phyloP scores from a whole-genome alignment of 2,329 filamentous ascomycete genomes.

The Ceratocystis albifundus region DNA sequence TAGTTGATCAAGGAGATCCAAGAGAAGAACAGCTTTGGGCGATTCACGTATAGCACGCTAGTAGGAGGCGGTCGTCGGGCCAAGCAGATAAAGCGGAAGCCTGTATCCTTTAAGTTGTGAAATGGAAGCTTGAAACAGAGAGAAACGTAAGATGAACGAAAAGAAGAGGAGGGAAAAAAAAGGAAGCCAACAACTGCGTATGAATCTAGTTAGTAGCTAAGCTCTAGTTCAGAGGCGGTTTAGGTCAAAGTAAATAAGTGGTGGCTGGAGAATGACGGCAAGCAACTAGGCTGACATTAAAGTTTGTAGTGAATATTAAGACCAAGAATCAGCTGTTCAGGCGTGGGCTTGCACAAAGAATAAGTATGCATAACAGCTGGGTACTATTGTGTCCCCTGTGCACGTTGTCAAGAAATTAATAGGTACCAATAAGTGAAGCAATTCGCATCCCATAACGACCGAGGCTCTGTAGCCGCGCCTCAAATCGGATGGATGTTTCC shows the following conservation, averaged over 20 bases:
- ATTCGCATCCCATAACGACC: not conserved
- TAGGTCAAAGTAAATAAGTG: not conserved
- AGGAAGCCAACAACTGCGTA: not conserved
- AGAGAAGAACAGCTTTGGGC: not conserved
- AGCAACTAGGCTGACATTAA: not conserved
- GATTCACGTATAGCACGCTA: not conserved
- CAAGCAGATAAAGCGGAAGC: not conserved
- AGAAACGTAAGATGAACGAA: not conserved
- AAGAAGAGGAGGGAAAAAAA: not conserved
- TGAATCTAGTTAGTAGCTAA: not conserved
- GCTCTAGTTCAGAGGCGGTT: not conserved
- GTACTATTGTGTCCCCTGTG: slow-evolving; percentile 1
- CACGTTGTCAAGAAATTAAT: not conserved
- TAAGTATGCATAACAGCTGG: not conserved
- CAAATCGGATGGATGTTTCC: not conserved
- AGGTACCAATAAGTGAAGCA: not conserved
- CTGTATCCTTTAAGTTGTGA: not conserved
- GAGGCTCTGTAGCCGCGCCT: not conserved
- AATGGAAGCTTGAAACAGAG: not conserved
- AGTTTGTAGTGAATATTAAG: not conserved
- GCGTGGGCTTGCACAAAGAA: slow-evolving; percentile 1
- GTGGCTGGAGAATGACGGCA: slow-evolving; percentile 4
- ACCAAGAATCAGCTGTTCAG: slow-evolving; percentile 1
- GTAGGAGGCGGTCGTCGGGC: not conserved
- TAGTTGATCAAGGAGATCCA: not conserved